phyloP scores from a whole-genome alignment of 345 rosid genomes.

The Boechera divaricarpa region DNA sequence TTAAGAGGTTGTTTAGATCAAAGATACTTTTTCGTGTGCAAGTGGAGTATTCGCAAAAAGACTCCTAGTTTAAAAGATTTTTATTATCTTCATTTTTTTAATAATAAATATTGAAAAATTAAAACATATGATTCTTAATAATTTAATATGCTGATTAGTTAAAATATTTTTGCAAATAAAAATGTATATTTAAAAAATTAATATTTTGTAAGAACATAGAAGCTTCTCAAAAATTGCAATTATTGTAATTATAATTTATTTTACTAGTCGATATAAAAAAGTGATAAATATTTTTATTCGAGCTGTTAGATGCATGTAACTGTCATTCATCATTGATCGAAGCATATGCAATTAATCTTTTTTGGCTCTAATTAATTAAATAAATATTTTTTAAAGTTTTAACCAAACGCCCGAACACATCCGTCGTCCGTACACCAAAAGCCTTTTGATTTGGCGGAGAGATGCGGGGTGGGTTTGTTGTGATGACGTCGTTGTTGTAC shows the following conservation, averaged over 20 bases:
- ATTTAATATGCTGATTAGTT: too few relatives aligned
- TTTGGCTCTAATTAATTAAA: background rate
- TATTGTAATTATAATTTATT: too few relatives aligned
- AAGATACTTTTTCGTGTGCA: background rate
- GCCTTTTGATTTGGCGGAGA: constrained; percentile 12
- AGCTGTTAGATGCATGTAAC: background rate
- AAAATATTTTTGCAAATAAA: too few relatives aligned
- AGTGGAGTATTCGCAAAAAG: background rate
- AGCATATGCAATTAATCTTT: background rate
- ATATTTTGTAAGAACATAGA: background rate
- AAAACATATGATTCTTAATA: too few relatives aligned
- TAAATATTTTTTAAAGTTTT: background rate
- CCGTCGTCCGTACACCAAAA: constrained; percentile 34
- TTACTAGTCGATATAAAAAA: too few relatives aligned
- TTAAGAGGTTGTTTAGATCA: background rate
- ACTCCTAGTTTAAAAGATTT: background rate
- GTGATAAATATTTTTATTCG: background rate
- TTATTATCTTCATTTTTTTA: too few relatives aligned
- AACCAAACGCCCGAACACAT: constrained; percentile 1
- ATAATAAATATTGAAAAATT: too few relatives aligned
- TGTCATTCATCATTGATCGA: background rate
- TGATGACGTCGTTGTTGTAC: constrained; percentile 41
- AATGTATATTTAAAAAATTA: background rate
- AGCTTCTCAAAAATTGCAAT: background rate
- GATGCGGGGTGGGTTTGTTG: background rate